A percentile compares a stretch with the other conserved stretches of the same genome.
These are phyloP conservation scores for Lodderomyces margitis DNA, from an alignment of 1,139 yeast species.

Conservation along the genomic window DNA sequence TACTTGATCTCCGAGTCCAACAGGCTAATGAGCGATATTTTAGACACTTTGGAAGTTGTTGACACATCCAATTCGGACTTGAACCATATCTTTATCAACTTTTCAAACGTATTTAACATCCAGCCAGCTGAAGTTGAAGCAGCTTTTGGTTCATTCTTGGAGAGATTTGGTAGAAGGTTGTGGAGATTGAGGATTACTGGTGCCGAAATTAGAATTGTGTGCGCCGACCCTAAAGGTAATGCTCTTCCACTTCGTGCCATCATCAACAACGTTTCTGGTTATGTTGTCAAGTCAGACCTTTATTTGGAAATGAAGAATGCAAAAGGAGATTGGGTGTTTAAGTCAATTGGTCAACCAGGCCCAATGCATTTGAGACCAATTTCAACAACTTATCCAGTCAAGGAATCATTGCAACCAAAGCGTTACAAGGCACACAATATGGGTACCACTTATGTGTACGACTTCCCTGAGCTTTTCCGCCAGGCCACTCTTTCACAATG, in stretches of 20 bases:
- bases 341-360: slow-evolving; percentile 91
- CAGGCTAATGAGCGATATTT: slow-evolving; percentile 90
- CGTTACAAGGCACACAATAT: slow-evolving; percentile 97
- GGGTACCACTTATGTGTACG: slow-evolving; percentile 98
- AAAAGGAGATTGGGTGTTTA: slow-evolving; percentile 95
- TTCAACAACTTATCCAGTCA: slow-evolving; percentile 94
- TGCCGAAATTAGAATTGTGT: slow-evolving; percentile 95
- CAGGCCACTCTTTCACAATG: slow-evolving; percentile 86
- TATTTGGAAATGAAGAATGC: slow-evolving; percentile 91
- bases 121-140: slow-evolving; percentile 95
- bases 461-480: slow-evolving; percentile 97
- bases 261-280: slow-evolving; percentile 94
- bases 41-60: slow-evolving; percentile 90
- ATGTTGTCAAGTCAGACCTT: slow-evolving; percentile 91
- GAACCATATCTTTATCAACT: slow-evolving; percentile 94
- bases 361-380: slow-evolving; percentile 96
- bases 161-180: slow-evolving; percentile 93
- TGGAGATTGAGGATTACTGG: slow-evolving; percentile 97
- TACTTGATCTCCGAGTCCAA: slow-evolving; percentile 95
- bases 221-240: slow-evolving; percentile 83
- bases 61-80: slow-evolving; percentile 94
- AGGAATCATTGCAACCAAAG: slow-evolving; percentile 97
- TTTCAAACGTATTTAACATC: slow-evolving; percentile 90
- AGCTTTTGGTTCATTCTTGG: slow-evolving; percentile 96
- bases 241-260: slow-evolving; percentile 96